Evolutionary conservation across 768 basidiomycete genomes (phyloP), one percentile per base, ranked within the genome.

Genomic region (Psilocybe cyanescens): DNA sequence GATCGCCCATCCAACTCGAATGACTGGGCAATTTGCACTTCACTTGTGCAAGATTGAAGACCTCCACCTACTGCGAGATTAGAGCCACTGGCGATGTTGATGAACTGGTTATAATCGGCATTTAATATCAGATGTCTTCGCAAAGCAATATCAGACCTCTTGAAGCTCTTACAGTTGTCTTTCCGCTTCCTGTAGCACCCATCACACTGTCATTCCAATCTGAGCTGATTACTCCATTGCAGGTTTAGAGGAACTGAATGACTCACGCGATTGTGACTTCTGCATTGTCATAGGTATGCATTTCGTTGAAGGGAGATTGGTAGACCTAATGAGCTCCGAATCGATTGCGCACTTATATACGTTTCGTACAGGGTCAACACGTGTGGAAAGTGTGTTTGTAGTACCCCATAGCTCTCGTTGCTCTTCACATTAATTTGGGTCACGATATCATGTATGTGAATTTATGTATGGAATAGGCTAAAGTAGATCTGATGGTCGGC

Each of bases 1-100:
- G 56, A 64, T 14, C 70, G 70, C 6, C 77, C 81, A 37, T 81
- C 78, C 6, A 83, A 67, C 37, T 70, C 58, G 64, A 86, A 83
- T 0, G 79, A 70, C 9, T 73, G 59, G 0, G 81, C 73, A 2
- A 76, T 71, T 55, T 79, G 75, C 1, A 87, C 79, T 6, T 69
- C 70, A 47, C 69, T 74, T 1, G 86, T 86, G 62, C 82, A 86
- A 11, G 85, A 86, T 52, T 79, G 70, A 30, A 85, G 71, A 4
- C 76, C 77, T 3, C 66, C 66, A 17, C 83, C 82, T 8, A 86
- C 76, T 11, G 71, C 70, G 17, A 86, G 67, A 48, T 72, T 67
- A 12, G 81, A 81, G 12, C 80, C 81, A 64, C 82, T 85, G 47
- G 77, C 73, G 16, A 75, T 63, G 61, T 86, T 86, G 66, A 86